Conservation (phyloP, 192 early-diverging fungal genomes). For the Podila clonocystis region DNA sequence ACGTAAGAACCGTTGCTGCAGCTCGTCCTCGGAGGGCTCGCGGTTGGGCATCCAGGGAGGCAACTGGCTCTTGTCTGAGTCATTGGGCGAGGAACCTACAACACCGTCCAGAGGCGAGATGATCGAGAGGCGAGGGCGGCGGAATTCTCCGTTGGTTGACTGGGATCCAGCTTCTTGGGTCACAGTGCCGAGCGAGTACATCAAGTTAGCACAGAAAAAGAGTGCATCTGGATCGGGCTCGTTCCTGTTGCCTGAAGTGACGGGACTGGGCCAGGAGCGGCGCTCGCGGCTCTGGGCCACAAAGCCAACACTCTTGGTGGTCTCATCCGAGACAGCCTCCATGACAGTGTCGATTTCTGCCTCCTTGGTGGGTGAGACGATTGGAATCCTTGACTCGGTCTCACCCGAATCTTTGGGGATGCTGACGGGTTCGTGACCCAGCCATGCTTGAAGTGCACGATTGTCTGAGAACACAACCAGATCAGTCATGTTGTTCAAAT, state of each 20-base stretch:
- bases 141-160: conserved; percentile 38
- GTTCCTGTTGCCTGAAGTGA: conserved; percentile 11
- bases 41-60: conserved; percentile 52
- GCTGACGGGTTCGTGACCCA: conserved; percentile 39
- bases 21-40: conserved; percentile 24
- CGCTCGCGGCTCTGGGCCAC: conserved; percentile 30
- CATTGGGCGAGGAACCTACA: conserved; percentile 12
- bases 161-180: conserved; percentile 37
- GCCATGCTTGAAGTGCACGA: conserved; percentile 44
- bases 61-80: conserved; percentile 12
- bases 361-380: background rate
- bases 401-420: background rate
- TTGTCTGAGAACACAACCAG: conserved; percentile 48
- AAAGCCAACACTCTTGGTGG: conserved; percentile 48
- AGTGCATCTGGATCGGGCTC: conserved; percentile 43
- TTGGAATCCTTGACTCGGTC: background rate
- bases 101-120: conserved; percentile 44
- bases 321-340: background rate
- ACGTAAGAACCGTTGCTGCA: conserved; percentile 66
- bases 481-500: conserved; percentile 49
- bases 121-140: conserved; percentile 45
- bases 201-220: conserved; percentile 34
- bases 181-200: conserved; percentile 44
- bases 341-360: background rate
- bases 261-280: conserved; percentile 9